phyloP scores from a whole-genome alignment of 2,329 filamentous ascomycete species.

The Exophiala mesophila region DNA sequence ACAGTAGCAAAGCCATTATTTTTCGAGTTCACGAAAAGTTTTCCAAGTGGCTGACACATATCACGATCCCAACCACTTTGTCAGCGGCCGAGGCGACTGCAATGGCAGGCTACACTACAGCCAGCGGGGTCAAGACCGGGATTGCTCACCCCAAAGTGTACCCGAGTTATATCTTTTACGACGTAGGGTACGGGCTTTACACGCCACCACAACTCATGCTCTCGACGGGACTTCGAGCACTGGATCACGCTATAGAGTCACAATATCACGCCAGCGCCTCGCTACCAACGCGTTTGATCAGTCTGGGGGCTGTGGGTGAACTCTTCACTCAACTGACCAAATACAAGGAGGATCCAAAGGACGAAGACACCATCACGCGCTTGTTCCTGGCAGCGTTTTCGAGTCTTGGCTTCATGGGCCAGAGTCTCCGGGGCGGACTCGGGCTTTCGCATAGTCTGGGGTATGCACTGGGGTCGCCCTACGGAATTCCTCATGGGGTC shows the following conservation, averaged over 20 bases:
- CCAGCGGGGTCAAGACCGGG: conserved; percentile 48
- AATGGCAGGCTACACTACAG: conserved; percentile 48
- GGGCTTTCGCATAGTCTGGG: conserved; percentile 46
- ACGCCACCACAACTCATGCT: conserved; percentile 49
- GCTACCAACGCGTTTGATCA: conserved; percentile 45
- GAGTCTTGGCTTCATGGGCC: conserved; percentile 47
- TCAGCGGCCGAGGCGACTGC: conserved; percentile 53
- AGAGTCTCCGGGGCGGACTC: conserved; percentile 48
- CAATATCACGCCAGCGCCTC: conserved; percentile 50
- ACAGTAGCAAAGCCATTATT: conserved; percentile 46
- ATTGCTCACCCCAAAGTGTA: conserved; percentile 25
- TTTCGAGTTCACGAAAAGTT: conserved; percentile 40
- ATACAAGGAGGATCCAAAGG: conserved; percentile 36
- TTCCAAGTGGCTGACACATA: conserved; percentile 41
- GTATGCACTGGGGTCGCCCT: conserved; percentile 52
- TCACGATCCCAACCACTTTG: conserved; percentile 47
- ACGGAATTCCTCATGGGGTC: conserved; percentile 53
- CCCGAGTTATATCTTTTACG: conserved; percentile 38
- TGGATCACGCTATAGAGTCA: conserved; percentile 54
- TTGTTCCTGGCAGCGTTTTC: conserved; percentile 51
- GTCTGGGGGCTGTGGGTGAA: conserved; percentile 41
- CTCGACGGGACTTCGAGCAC: conserved; percentile 49
- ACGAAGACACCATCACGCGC: conserved; percentile 46
- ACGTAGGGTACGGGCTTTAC: conserved; percentile 46
- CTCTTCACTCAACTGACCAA: conserved; percentile 47